Evolutionary conservation across 805 yeast genomes (phyloP), one percentile per base, ranked within the genome.

Genomic region (Kodamaea lidongshanica): DNA sequence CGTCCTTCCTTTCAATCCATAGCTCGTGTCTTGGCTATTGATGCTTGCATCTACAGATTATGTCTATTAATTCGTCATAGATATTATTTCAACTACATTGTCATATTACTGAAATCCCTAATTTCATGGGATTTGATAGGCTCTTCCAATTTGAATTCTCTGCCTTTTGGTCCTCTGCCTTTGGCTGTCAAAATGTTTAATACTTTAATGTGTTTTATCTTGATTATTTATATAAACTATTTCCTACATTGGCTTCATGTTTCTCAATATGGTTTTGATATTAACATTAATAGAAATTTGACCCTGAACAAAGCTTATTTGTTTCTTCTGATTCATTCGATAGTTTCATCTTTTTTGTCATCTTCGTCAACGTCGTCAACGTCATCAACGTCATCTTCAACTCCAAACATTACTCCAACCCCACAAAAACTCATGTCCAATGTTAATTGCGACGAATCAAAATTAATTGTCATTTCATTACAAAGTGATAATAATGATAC

Each of bases 111-210:
- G 19, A 40, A 40, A 23, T 31, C 44, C 11, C 32, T 40, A 25
- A 33, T 40, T 5, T 35, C 44, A 8, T 31, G 38, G 26, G 44
- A 40, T 27, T 24, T 40, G 19, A 30, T 40, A 8, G 44, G 44
- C 18, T 26, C 38, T 2, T 22, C 32, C 20, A 30, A 29, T 21
- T n/a, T n/a, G n/a, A n/a, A n/a, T n/a, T n/a, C n/a, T n/a, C n/a
- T n/a, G n/a, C n/a, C n/a, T n/a, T n/a, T n/a, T n/a, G n/a, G n/a
- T n/a, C n/a, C n/a, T n/a, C n/a, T n/a, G n/a, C n/a, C n/a, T 23
- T 19, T 19, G 22, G 21, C 33, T 24, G 31, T 26, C 18, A 30
- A 34, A 11, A 26, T 35, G 23, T 21, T 40, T 12, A 35, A 35
- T 23, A 32, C 44, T 6, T 19, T 38, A 16, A 25, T 37, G 15